These are phyloP conservation scores for Suillus spraguei DNA, from an alignment of 768 basidiomycete genomes.

Conservation along the genomic window DNA sequence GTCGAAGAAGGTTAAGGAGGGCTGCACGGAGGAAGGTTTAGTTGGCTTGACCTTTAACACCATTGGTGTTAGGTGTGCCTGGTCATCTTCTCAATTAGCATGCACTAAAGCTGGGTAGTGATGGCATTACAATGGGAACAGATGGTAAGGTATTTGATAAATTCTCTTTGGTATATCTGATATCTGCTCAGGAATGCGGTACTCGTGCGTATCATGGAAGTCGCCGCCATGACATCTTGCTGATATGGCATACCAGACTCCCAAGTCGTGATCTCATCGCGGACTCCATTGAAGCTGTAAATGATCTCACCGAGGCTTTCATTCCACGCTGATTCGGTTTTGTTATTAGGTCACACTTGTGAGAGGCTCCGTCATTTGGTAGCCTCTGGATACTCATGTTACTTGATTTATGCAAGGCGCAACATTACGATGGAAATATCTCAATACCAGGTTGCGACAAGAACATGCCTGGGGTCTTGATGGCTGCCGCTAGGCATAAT, in stretches of 20 bases:
- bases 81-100: slow-evolving; percentile 6
- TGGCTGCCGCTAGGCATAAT: slow-evolving; percentile 86
- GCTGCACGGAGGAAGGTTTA: slow-evolving; percentile 78
- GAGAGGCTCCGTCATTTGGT: slow-evolving; percentile 12
- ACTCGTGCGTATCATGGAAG: slow-evolving; percentile 58
- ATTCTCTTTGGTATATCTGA: slow-evolving; percentile 5
- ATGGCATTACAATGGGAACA: slow-evolving; percentile 90
- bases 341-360: slow-evolving; percentile 57
- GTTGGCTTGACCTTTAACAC: slow-evolving; percentile 86
- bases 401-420: slow-evolving; percentile 52
- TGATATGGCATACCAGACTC: slow-evolving; percentile 46
- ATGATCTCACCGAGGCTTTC: slow-evolving; percentile 17
- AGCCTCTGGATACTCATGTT: not conserved
- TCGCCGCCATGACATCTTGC: not conserved
- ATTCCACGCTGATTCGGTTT: slow-evolving; percentile 8
- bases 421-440: slow-evolving; percentile 89
- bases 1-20: slow-evolving; percentile 77
- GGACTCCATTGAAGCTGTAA: slow-evolving; percentile 83
- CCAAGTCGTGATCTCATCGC: slow-evolving; percentile 90
- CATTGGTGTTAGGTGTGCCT: slow-evolving; percentile 72
- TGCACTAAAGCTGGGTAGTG: slow-evolving; percentile 41
- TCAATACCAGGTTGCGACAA: slow-evolving; percentile 89
- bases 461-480: slow-evolving; percentile 90
- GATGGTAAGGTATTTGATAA: slow-evolving; percentile 55
- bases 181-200: slow-evolving; percentile 69